Conservation (phyloP, 2,329 filamentous ascomycete genomes). For the Fusarium paranaense region DNA sequence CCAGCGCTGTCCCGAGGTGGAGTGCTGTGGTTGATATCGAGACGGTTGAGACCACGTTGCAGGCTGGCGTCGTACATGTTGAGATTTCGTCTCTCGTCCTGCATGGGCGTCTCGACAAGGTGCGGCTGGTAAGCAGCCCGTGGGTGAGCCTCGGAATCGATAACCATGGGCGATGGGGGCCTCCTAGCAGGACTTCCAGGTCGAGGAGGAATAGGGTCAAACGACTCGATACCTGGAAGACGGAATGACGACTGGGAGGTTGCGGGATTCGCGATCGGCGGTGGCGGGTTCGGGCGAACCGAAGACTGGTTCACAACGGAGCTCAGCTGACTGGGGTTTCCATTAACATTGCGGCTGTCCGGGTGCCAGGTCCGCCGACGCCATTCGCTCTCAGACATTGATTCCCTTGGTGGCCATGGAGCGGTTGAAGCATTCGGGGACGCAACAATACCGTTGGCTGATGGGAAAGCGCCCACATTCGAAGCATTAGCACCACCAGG, state of each 20-base stretch:
- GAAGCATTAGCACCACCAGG: slow-evolving; percentile 67
- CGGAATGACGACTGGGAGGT: slow-evolving; percentile 72
- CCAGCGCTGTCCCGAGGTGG: slow-evolving; percentile 65
- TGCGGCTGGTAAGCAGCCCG: slow-evolving; percentile 45
- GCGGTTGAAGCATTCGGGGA: slow-evolving; percentile 74
- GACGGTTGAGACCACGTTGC: slow-evolving; percentile 73
- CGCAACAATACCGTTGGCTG: slow-evolving; percentile 70
- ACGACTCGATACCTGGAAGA: slow-evolving; percentile 91
- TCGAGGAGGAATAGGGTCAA: slow-evolving; percentile 78
- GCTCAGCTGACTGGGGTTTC: slow-evolving; percentile 77
- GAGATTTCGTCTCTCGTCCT: slow-evolving; percentile 63
- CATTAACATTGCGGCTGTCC: slow-evolving; percentile 73
- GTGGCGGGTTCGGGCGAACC: slow-evolving; percentile 66
- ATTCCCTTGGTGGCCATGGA: slow-evolving; percentile 74
- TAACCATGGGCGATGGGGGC: slow-evolving; percentile 80
- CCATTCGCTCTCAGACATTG: slow-evolving; percentile 79
- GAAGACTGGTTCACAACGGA: slow-evolving; percentile 79
- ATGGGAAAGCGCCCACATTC: slow-evolving; percentile 65
- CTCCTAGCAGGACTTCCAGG: slow-evolving; percentile 72
- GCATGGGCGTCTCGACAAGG: slow-evolving; percentile 45
- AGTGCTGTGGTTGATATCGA: slow-evolving; percentile 70
- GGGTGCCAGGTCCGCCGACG: slow-evolving; percentile 92
- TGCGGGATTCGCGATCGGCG: slow-evolving; percentile 57
- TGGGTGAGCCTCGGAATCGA: slow-evolving; percentile 66
- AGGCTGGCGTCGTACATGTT: slow-evolving; percentile 74